phyloP scores from a whole-genome alignment of 2,329 filamentous ascomycete species.

The Fusarium bactridioides region DNA sequence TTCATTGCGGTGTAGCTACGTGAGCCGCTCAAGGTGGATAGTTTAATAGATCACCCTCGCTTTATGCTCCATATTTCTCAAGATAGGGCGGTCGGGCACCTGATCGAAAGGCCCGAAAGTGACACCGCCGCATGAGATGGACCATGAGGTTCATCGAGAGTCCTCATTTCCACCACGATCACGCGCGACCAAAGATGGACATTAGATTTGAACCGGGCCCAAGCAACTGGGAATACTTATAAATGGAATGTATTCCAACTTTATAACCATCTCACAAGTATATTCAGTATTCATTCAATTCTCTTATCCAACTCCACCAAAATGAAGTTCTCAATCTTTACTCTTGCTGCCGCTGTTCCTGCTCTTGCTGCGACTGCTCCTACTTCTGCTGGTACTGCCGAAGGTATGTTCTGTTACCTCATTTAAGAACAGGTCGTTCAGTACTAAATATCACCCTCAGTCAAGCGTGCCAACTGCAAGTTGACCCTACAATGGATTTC shows the following conservation, averaged over 20 bases:
- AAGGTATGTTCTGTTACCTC: not conserved
- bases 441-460: not conserved
- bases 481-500: not conserved
- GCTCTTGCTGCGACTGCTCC: not conserved
- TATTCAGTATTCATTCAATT: not conserved
- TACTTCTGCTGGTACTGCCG: not conserved
- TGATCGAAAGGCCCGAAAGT: not conserved
- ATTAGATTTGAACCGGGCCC: fast-evolving
- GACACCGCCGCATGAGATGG: not conserved
- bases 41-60: not conserved
- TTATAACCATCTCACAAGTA: not conserved
- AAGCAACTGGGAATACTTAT: not conserved
- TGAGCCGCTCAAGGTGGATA: not conserved
- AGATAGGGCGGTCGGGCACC: not conserved
- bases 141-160: not conserved
- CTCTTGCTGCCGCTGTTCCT: not conserved
- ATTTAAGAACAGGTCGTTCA: not conserved
- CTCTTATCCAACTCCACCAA: not conserved
- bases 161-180: not conserved
- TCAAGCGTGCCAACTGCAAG: not conserved
- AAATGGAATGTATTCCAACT: not conserved
- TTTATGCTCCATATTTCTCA: not conserved
- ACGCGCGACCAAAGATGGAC: fast-evolving
- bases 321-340: not conserved
- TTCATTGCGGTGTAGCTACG: not conserved